Conservation (phyloP, 2,329 filamentous ascomycete species). For the Talaromyces albobiverticillius region DNA sequence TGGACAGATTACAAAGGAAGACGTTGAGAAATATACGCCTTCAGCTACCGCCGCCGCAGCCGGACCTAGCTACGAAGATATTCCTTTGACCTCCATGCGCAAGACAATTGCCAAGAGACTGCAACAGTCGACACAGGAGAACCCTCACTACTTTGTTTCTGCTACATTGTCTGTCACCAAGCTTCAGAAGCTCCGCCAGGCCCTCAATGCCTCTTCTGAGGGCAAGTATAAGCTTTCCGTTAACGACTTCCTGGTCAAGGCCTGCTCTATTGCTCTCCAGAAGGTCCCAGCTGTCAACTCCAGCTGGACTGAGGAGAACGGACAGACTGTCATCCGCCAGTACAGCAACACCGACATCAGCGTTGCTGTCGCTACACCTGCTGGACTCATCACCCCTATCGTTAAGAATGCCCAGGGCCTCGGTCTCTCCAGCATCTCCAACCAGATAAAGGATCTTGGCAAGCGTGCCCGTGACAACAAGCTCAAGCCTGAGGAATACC, state of each 20-base stretch:
- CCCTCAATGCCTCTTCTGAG: slow-evolving; percentile 81
- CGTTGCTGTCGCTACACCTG: slow-evolving; percentile 89
- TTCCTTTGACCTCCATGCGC: slow-evolving; percentile 86
- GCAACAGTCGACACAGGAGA: slow-evolving; percentile 82
- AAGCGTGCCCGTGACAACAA: slow-evolving; percentile 96
- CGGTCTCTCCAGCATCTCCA: slow-evolving; percentile 84
- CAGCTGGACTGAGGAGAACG: slow-evolving; percentile 79
- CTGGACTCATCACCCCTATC: slow-evolving; percentile 94
- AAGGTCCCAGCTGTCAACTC: slow-evolving; percentile 97
- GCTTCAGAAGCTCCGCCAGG: slow-evolving; percentile 92
- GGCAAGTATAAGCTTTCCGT: slow-evolving; percentile 99
- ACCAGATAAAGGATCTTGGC: slow-evolving; percentile 90
- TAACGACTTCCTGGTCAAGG: slow-evolving; percentile 99
- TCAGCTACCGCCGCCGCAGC: slow-evolving; percentile 50
- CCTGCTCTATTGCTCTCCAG: slow-evolving; percentile 78
- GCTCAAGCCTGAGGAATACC: slow-evolving; percentile 99
- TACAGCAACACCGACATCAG: slow-evolving; percentile 92
- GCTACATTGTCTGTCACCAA: slow-evolving; percentile 88
- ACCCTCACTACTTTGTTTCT: slow-evolving; percentile 98
- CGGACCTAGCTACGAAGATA: slow-evolving; percentile 74
- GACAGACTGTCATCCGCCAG: slow-evolving; percentile 78
- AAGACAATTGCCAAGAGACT: slow-evolving; percentile 95
- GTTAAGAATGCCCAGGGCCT: slow-evolving; percentile 84
- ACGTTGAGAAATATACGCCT: slow-evolving; percentile 82
- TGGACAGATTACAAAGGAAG: slow-evolving; percentile 85